A percentile compares a stretch with the other conserved stretches of the same genome.
Conservation (phyloP, 352 stramenopile species). For the Globisporangium abappressorium region DNA sequence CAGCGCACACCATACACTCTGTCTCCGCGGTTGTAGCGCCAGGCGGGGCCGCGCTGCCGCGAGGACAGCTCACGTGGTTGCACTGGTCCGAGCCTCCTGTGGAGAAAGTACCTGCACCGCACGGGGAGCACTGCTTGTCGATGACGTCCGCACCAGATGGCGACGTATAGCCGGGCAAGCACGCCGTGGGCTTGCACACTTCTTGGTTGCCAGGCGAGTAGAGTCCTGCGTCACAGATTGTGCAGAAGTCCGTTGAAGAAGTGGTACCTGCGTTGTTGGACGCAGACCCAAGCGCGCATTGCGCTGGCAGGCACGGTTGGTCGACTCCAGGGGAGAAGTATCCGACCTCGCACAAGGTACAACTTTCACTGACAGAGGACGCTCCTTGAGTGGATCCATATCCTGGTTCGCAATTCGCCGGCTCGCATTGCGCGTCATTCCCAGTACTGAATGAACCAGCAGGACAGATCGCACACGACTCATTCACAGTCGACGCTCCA, state of each 20-base stretch:
- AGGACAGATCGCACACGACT: slow-evolving; percentile 31
- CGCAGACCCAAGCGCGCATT: slow-evolving; percentile 30
- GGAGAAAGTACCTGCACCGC: slow-evolving; percentile 34
- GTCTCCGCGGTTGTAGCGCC: slow-evolving; percentile 23
- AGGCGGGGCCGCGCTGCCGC: slow-evolving; percentile 30
- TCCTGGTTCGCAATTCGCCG: slow-evolving; percentile 32
- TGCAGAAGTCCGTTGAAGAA: slow-evolving; percentile 20
- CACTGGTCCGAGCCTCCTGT: slow-evolving; percentile 35
- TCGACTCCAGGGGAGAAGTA: slow-evolving; percentile 35
- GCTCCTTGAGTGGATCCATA: slow-evolving; percentile 30
- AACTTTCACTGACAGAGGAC: slow-evolving; percentile 23
- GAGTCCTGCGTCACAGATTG: slow-evolving; percentile 30
- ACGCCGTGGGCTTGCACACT: slow-evolving; percentile 30
- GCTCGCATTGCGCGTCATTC: slow-evolving; percentile 23
- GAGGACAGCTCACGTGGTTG: slow-evolving; percentile 28
- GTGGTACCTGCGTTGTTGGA: slow-evolving; percentile 26
- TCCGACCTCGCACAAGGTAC: slow-evolving; percentile 26
- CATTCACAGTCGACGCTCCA: slow-evolving; percentile 27
- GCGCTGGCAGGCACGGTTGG: slow-evolving; percentile 24
- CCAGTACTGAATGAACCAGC: slow-evolving; percentile 31
- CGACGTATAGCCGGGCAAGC: slow-evolving; percentile 33
- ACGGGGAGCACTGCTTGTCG: slow-evolving; percentile 39
- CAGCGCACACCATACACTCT: slow-evolving; percentile 37
- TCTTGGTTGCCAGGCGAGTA: slow-evolving; percentile 26
- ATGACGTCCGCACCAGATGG: slow-evolving; percentile 33